phyloP scores from a whole-genome alignment of 73 alveolate genomes.

The Paraurostyla sp. region DNA sequence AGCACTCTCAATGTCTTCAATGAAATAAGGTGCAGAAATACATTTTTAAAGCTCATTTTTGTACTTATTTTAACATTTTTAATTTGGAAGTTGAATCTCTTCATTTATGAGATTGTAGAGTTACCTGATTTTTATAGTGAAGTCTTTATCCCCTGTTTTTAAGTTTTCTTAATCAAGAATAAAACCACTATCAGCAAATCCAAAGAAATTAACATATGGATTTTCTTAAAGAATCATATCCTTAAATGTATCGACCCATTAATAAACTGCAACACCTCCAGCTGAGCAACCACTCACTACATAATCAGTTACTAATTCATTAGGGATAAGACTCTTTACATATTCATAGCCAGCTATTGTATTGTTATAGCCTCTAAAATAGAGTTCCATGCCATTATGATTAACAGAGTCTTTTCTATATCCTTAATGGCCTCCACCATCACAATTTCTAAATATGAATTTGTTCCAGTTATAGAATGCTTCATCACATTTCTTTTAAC shows the following conservation, averaged over 20 bases:
- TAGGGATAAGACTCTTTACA: background rate
- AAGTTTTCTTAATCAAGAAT: background rate
- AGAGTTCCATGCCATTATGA: background rate
- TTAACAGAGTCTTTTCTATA: background rate
- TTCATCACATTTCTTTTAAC: no score
- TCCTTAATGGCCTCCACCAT: slow-evolving; percentile 51
- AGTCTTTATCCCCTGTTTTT: background rate
- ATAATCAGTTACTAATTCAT: background rate
- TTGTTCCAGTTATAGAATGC: slow-evolving; percentile 37
- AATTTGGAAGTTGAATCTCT: background rate
- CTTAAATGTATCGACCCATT: background rate
- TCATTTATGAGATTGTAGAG: background rate
- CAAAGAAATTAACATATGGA: background rate
- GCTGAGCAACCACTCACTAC: background rate
- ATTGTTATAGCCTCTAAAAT: slow-evolving; percentile 7
- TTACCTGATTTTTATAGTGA: background rate
- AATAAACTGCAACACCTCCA: background rate
- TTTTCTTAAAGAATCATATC: background rate
- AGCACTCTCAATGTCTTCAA: background rate
- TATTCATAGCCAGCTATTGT: background rate
- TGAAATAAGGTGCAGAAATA: background rate
- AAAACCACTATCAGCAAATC: slow-evolving; percentile 11
- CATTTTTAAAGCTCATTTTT: background rate
- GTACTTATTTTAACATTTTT: background rate
- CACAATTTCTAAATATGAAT: slow-evolving; percentile 5